Conservation (phyloP, 2,329 filamentous ascomycete genomes). For the Epichloe baconii region DNA sequence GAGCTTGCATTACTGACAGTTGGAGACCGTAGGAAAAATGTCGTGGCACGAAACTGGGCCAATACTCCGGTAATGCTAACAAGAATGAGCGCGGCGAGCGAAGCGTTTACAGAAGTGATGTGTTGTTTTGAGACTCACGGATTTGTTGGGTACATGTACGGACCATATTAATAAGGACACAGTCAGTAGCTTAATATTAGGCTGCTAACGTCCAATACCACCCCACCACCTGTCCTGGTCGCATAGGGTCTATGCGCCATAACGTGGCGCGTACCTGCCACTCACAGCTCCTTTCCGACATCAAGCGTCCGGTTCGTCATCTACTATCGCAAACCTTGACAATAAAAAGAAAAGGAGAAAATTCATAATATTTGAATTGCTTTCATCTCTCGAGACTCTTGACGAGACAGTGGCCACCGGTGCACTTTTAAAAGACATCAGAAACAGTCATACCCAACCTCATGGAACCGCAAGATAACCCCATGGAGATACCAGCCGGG, state of each 20-base stretch:
- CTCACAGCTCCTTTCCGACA: not conserved
- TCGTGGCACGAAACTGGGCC: no score
- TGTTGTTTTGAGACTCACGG: no score
- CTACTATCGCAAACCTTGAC: not conserved
- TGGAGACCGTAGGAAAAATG: no score
- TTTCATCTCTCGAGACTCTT: not conserved
- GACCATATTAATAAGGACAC: no score
- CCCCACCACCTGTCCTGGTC: no score
- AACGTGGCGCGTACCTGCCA: not conserved
- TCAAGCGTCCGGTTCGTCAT: not conserved
- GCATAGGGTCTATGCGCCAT: not conserved
- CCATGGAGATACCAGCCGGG: constrained; percentile 4
- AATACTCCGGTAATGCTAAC: no score
- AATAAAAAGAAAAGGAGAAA: not conserved
- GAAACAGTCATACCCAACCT: not conserved
- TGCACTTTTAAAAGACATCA: not conserved
- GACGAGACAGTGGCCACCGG: not conserved
- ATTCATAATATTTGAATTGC: not conserved
- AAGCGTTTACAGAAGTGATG: no score
- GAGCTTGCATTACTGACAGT: no score
- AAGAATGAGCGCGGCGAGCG: no score
- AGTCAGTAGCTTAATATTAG: no score
- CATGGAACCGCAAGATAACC: constrained; percentile 8
- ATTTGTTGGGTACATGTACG: no score
- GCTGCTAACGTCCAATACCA: no score